A percentile compares a stretch with the other conserved stretches of the same genome.
Evolutionary conservation across 257 asterid genomes (phyloP).

Genomic region (Knoxia roxburghii): DNA sequence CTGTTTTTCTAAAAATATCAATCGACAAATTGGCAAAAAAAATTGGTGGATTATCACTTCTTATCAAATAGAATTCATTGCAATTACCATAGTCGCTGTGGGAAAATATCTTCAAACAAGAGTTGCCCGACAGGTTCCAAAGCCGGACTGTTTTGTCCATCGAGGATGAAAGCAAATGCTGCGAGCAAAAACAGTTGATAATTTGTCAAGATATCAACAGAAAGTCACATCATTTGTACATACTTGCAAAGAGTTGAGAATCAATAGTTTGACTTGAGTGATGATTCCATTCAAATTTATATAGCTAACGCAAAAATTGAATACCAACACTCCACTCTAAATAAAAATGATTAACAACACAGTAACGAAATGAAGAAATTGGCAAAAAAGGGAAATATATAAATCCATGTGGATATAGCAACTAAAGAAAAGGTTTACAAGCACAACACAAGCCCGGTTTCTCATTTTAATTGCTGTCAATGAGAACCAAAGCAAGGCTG

Average conservation of each 20-base stretch:
- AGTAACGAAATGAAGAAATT: too few relatives aligned
- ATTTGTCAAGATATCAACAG: not conserved
- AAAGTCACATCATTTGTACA: not conserved
- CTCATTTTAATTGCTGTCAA: not conserved
- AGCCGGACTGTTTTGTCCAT: slow-evolving; percentile 99
- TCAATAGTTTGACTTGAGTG: not conserved
- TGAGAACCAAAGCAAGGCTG: not conserved
- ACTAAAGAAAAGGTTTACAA: too few relatives aligned
- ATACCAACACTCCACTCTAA: not conserved
- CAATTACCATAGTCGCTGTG: slow-evolving; percentile 93
- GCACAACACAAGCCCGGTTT: not conserved
- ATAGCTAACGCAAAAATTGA: not conserved
- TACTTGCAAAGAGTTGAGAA: not conserved
- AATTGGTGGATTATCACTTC: not conserved
- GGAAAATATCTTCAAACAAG: slow-evolving; percentile 83
- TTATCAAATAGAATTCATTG: not conserved
- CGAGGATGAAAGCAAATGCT: slow-evolving; percentile 89
- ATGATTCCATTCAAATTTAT: not conserved
- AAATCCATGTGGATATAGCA: not conserved
- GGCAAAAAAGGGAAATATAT: not conserved
- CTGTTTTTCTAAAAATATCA: not conserved
- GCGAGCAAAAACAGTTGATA: slow-evolving; percentile 16
- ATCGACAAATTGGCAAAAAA: not conserved
- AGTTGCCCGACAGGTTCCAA: slow-evolving; percentile 77
- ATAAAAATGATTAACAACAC: not conserved